A percentile compares a stretch with the other conserved stretches of the same genome.
Conservation (phyloP, 495 filamentous ascomycete species). For the Schizothecium vesticola region DNA sequence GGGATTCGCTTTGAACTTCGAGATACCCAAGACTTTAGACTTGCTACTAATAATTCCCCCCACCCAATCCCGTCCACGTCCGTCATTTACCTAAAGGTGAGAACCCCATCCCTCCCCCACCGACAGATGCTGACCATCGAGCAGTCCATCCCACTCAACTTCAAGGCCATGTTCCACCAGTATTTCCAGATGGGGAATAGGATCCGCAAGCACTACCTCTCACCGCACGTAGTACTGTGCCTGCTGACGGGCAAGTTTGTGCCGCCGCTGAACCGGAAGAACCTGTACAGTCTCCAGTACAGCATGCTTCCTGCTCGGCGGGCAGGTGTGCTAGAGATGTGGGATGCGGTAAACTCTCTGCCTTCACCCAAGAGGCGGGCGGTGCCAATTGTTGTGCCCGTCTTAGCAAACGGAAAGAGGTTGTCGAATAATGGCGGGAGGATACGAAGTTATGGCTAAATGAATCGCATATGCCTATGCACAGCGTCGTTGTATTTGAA, state of each 20-base stretch:
- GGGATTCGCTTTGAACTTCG: constrained; percentile 88
- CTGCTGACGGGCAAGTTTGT: constrained; percentile 85
- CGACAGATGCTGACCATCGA: background rate
- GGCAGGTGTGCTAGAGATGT: constrained; percentile 77
- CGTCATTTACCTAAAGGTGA: constrained; percentile 75
- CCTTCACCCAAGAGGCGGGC: constrained; percentile 43
- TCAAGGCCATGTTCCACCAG: constrained; percentile 89
- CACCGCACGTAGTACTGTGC: constrained; percentile 78
- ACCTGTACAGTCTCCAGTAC: constrained; percentile 95
- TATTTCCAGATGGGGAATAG: constrained; percentile 93
- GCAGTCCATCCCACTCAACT: constrained; percentile 82
- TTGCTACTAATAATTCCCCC: constrained; percentile 30
- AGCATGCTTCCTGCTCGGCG: constrained; percentile 88
- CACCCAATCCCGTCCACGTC: constrained; percentile 49
- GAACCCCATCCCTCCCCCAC: background rate
- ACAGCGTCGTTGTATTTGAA: background rate
- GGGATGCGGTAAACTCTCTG: constrained; percentile 59
- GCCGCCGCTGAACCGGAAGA: constrained; percentile 86
- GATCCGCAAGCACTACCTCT: constrained; percentile 91
- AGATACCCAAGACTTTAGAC: constrained; percentile 56
- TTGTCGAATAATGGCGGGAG: constrained; percentile 23
- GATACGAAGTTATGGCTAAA: constrained; percentile 24
- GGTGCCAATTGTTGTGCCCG: constrained; percentile 19
- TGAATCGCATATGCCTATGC: background rate
- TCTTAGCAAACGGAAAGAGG: constrained; percentile 23